These are phyloP conservation scores for Solanum piurae DNA, from an alignment of 257 asterid species.

Conservation along the genomic window DNA sequence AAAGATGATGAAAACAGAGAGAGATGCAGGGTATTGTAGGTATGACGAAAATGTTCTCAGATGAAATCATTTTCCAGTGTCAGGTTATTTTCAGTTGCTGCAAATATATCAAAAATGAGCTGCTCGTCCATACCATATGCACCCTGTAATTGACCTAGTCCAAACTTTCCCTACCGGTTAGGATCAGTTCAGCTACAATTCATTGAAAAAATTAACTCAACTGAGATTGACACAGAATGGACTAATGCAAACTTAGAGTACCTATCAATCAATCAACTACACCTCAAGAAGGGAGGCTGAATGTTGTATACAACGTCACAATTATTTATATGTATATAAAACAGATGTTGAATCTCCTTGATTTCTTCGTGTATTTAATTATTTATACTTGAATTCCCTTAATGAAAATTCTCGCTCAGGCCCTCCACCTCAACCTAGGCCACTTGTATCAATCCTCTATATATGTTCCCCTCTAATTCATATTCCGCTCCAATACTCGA, in stretches of 20 bases:
- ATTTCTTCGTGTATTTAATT: not conserved
- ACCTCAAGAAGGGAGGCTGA: not conserved
- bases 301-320: not conserved
- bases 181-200: not conserved
- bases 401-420: not conserved
- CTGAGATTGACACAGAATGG: not conserved
- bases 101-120: not conserved
- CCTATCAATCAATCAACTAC: not conserved
- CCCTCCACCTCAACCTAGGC: not conserved
- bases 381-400: not conserved
- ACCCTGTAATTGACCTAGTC: not conserved
- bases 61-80: not conserved
- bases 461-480: not conserved
- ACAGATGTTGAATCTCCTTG: not conserved
- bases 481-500: not conserved
- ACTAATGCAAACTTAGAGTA: not conserved
- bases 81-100: not conserved
- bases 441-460: not conserved
- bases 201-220: not conserved
- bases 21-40: not conserved
- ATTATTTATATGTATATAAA: not conserved
- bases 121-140: not conserved
- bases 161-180: not conserved
- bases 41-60: not conserved
- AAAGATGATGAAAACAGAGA: not conserved